Evolutionary conservation across 2,329 filamentous ascomycete species (phyloP).

Genomic region (Ustilaginoidea virens): DNA sequence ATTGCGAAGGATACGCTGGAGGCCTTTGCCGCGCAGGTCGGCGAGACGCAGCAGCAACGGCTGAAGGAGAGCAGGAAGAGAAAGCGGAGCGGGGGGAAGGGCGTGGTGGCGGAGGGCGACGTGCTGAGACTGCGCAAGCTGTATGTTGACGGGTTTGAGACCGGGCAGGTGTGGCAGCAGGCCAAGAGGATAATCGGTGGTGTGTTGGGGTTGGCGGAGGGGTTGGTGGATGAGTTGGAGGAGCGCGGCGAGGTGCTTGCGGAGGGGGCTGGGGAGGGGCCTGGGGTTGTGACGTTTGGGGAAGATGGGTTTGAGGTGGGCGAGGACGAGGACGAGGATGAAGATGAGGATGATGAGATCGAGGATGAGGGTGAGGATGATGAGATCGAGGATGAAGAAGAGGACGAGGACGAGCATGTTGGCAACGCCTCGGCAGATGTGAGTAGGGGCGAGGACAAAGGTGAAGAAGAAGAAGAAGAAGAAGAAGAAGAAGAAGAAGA

Average conservation of each 20-base stretch:
- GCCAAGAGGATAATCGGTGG: slow-evolving; percentile 62
- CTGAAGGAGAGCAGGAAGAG: slow-evolving; percentile 62
- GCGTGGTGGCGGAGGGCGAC: slow-evolving; percentile 24
- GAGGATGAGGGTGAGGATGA: slow-evolving; percentile 6
- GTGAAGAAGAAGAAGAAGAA: slow-evolving; percentile 17
- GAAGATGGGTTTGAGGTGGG: slow-evolving; percentile 16
- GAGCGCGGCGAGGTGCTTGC: slow-evolving; percentile 29
- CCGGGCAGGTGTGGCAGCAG: slow-evolving; percentile 89
- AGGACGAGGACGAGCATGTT: slow-evolving; percentile 15
- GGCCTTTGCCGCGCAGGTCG: slow-evolving; percentile 57
- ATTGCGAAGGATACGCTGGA: slow-evolving; percentile 73
- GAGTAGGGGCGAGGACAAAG: slow-evolving; percentile 11
- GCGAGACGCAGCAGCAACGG: slow-evolving; percentile 54
- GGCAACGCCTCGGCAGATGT: no score
- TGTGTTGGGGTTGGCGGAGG: slow-evolving; percentile 32
- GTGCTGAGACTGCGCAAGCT: slow-evolving; percentile 67
- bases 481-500: slow-evolving; percentile 22
- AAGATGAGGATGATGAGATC: slow-evolving; percentile 14
- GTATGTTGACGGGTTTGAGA: slow-evolving; percentile 74
- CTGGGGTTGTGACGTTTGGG: slow-evolving; percentile 12
- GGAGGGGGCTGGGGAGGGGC: slow-evolving; percentile 10
- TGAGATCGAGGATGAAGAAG: slow-evolving; percentile 9
- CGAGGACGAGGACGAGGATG: slow-evolving; percentile 10
- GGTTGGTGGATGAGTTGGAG: slow-evolving; percentile 32
- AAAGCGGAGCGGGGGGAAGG: slow-evolving; percentile 44